phyloP scores from a whole-genome alignment of 1,284 basidiomycete species.

The Rhodotorula sp. region DNA sequence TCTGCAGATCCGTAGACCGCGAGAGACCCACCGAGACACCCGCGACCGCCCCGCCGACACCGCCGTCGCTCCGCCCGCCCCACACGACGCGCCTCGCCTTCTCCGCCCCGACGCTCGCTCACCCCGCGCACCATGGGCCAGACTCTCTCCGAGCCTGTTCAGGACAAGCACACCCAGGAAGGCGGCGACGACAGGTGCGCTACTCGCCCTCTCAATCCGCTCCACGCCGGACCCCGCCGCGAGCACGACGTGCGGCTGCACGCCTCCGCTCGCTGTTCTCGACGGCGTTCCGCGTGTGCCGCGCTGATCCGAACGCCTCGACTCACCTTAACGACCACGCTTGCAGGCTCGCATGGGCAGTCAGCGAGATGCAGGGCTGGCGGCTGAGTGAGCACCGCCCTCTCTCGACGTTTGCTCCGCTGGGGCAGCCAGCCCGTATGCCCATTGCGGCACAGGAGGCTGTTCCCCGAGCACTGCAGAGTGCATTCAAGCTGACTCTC shows the following conservation, averaged over 20 bases:
- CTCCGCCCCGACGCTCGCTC: neutral
- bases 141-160: constrained; percentile 63
- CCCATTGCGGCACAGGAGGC: neutral
- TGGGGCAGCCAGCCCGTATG: constrained; percentile 52
- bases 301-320: too few species aligned
- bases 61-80: neutral
- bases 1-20: too few species aligned
- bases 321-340: too few species aligned
- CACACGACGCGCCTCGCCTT: neutral
- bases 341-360: constrained; percentile 66
- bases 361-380: constrained; percentile 99
- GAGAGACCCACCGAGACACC: too few species aligned
- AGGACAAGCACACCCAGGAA: constrained; percentile 77
- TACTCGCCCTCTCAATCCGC: neutral
- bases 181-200: constrained; percentile 69
- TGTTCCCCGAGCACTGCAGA: too few species aligned
- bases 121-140: constrained; percentile 48
- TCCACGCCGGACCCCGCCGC: neutral
- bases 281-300: neutral
- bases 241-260: neutral
- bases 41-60: neutral
- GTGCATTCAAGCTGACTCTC: neutral
- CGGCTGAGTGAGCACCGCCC: constrained; percentile 78
- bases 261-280: neutral
- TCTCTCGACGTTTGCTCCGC: constrained; percentile 76